phyloP scores from a whole-genome alignment of 2,329 filamentous ascomycete species.

The Aspergillus piperis region DNA sequence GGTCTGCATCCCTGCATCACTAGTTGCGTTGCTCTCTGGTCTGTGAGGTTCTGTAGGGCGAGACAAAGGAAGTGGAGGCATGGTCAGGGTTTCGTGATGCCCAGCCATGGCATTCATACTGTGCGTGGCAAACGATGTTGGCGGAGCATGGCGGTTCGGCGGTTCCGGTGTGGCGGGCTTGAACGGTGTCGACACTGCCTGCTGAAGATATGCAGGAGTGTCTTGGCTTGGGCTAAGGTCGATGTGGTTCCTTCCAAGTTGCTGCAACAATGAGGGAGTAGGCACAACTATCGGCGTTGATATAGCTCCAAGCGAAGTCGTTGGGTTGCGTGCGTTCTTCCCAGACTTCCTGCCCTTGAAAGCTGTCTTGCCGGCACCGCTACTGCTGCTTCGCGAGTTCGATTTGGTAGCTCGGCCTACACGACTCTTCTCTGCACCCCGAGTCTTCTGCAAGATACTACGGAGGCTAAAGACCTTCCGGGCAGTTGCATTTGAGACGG shows the following conservation, averaged over 20 bases:
- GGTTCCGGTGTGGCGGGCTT: slow-evolving; percentile 10
- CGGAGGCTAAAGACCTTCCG: slow-evolving; percentile 22
- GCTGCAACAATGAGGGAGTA: not conserved
- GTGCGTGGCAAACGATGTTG: slow-evolving; percentile 22
- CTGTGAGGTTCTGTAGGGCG: not conserved
- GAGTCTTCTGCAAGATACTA: slow-evolving; percentile 23
- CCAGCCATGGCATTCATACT: slow-evolving; percentile 1
- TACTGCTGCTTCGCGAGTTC: not conserved
- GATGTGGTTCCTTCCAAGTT: not conserved
- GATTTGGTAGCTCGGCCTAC: not conserved
- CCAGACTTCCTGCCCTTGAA: not conserved
- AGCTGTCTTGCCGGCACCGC: not conserved
- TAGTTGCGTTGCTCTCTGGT: not conserved
- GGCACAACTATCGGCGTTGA: not conserved
- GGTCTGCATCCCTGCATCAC: not conserved
- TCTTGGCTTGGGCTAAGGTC: not conserved
- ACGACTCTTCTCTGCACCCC: slow-evolving; percentile 10
- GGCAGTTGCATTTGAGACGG: slow-evolving; percentile 16
- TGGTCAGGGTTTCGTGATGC: not conserved
- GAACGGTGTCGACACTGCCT: slow-evolving; percentile 22
- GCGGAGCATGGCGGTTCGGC: not conserved
- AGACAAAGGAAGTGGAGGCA: not conserved
- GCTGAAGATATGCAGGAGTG: slow-evolving; percentile 21
- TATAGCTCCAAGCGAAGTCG: not conserved
- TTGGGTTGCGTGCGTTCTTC: not conserved